Conservation (phyloP, 2,329 filamentous ascomycete species). For the Curvularia sp. region DNA sequence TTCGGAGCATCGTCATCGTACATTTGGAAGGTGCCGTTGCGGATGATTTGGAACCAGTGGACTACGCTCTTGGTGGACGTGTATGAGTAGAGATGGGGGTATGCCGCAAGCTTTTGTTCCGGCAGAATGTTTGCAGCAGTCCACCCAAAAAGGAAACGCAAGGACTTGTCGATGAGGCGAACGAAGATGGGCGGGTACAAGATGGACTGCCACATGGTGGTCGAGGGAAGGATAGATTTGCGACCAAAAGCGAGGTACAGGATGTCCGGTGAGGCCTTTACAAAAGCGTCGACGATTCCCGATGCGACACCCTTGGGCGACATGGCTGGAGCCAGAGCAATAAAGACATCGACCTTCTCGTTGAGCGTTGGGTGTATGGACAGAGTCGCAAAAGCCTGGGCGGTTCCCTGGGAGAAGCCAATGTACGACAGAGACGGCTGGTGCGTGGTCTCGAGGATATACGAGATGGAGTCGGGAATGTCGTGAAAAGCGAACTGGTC, state of each 20-base stretch:
- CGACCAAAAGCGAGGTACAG: constrained; percentile 92
- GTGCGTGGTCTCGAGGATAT: constrained; percentile 83
- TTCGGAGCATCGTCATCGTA: constrained; percentile 93
- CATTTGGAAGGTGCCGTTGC: constrained; percentile 96
- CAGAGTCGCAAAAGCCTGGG: constrained; percentile 92
- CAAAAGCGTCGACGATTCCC: constrained; percentile 87
- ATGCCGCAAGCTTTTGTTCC: constrained; percentile 92
- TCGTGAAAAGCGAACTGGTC: constrained; percentile 98
- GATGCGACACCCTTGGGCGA: constrained; percentile 89
- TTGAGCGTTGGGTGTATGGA: constrained; percentile 93
- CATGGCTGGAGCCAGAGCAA: constrained; percentile 95
- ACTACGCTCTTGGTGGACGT: constrained; percentile 97
- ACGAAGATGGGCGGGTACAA: constrained; percentile 95
- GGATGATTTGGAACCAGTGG: constrained; percentile 99
- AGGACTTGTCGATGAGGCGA: constrained; percentile 80
- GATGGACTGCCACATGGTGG: constrained; percentile 97
- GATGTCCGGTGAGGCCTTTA: constrained; percentile 92
- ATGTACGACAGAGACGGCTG: constrained; percentile 91
- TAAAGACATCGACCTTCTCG: constrained; percentile 92
- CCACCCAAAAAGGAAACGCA: constrained; percentile 91
- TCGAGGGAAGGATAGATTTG: constrained; percentile 86
- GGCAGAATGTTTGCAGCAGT: constrained; percentile 80
- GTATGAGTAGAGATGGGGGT: constrained; percentile 95
- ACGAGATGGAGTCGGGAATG: constrained; percentile 92
- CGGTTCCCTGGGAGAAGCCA: constrained; percentile 96